Percentiles rank a stretch among this genome's conserved stretches.
Conservation (phyloP, 2,329 filamentous ascomycete genomes). For the Ascocoryne sarcoides region DNA sequence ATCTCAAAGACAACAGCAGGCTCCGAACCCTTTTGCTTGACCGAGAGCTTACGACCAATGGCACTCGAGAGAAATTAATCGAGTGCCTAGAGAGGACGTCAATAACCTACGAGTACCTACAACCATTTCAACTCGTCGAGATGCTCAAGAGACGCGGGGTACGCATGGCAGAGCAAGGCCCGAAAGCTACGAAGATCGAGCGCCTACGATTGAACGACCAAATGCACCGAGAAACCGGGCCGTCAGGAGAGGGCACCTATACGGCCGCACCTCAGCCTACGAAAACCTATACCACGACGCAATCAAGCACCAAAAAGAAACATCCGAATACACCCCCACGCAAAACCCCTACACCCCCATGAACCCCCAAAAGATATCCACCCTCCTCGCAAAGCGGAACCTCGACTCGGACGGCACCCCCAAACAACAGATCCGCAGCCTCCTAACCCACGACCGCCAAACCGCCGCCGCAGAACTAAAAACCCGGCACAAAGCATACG, state of each 20-base stretch:
- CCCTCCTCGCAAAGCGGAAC: no score
- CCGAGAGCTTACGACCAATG: constrained; percentile 3
- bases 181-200: constrained; percentile 12
- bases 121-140: constrained; percentile 3
- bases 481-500: not conserved
- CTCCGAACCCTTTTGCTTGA: constrained; percentile 11
- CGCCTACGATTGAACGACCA: constrained; percentile 12
- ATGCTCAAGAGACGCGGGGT: constrained; percentile 12
- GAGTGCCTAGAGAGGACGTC: constrained; percentile 8
- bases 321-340: no score
- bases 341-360: no score
- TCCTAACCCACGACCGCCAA: no score
- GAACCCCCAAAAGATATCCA: no score
- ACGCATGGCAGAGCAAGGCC: not conserved
- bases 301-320: not conserved
- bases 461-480: no score
- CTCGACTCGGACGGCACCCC: no score
- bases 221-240: constrained; percentile 3
- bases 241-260: not conserved
- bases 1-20: constrained; percentile 18
- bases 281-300: not conserved
- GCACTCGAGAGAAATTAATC: constrained; percentile 17
- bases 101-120: constrained; percentile 10
- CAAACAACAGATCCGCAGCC: no score
- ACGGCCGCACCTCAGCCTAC: not conserved